Base-by-base conservation (phyloP, 2,329 filamentous ascomycete genomes). In the Sporothrix euskadiensis region DNA sequence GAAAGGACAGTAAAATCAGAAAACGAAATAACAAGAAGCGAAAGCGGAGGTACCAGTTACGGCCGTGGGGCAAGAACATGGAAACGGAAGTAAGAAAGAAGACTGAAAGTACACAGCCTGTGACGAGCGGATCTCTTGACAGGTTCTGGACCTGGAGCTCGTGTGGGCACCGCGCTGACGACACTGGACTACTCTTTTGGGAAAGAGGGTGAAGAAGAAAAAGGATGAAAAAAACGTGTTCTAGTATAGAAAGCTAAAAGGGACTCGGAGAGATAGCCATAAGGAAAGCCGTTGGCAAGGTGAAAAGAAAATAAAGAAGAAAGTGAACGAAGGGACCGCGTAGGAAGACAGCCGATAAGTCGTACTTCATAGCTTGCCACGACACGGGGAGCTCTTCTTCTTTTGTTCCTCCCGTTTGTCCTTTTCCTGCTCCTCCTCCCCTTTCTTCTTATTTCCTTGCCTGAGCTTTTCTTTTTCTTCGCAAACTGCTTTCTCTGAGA, bases 141-240 rank as follows among this genome's bases (percentile, higher is more conserved):
- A 47, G 41, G 57, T 10, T 47, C 39, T 47, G n/a, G 61, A 66
- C 61, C 39, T 47, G 12, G 39, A 66, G 61, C 61, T 66, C 39
- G 12, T 44, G 39, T 66, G 61, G 59, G 4, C 16, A n/a, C 26
- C 22, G n/a, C n/a, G 39, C 61, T 65, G 59, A 47, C 61, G 61
- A 47, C 61, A 47, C 26, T 68, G 65, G 65, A 52, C 44, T 68
- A 68, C 65, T 52, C 22, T 19, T 32, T 68, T 35, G 47, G 65
- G 65, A 35, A 68, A 68, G 65, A 68, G 47, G 44, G n/a, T 30
- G 9, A 44, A 44, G 30, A 39, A 30, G 9, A 19, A 7, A 68
- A 39, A 12, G 32, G 5, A 30, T 1, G n/a, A 49, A 30, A 52
- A 35, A 12, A 52, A 35, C 30, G 56, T 26, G 56, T 59, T n/a